Base-by-base conservation (phyloP, 2,329 filamentous ascomycete genomes). In the Aspergillus arachidicola region DNA sequence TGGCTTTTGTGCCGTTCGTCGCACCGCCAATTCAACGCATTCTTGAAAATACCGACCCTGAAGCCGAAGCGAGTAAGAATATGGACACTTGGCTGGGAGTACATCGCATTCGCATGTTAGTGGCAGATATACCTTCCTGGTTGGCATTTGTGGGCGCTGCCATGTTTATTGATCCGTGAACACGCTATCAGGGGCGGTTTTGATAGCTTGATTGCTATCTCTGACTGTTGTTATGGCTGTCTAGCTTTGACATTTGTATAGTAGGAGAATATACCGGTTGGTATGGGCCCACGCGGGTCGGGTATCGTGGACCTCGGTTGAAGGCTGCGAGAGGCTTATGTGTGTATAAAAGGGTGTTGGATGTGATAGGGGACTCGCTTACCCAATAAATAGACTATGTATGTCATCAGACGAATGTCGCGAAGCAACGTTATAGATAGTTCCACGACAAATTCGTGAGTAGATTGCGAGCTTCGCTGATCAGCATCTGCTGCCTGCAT, bases 1-100 rank as follows among this genome's bases (percentile, higher is more conserved):
- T 69, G 26, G 9, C 48, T 4, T 68, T 69, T 23, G 61, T 68
- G 26, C 67, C 67, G n/a, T 64, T 60, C 50, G 66, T 69, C 14
- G 63, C 57, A 4, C 57, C 57, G 2, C 66, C 58, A 1, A 59
- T 68, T 26, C 34, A 66, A 58, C 43, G 61, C 23, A 65, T 68
- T n/a, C 51, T 68, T 6, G 61, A 67, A 16, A 59, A 66, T 23
- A 19, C 26, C 5, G 51, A 64, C 30, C 34, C 50, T 4, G 59
- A 59, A n/a, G 34, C 55, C 14, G 57, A 60, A 7, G 38, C 59
- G 16, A 63, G 66, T 23, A 56, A 21, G 32, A 51, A 69, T 19
- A 66, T 70, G 66, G 62, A 64, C 16, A 46, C n/a, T 1, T 62
- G 63, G 63, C 23, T 65, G 38, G 28, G 57, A 1, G 23, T 57